Evolutionary conservation across 495 filamentous ascomycete species (phyloP), one percentile per base, ranked within the genome.

Genomic region (Talaromyces adpressus): DNA sequence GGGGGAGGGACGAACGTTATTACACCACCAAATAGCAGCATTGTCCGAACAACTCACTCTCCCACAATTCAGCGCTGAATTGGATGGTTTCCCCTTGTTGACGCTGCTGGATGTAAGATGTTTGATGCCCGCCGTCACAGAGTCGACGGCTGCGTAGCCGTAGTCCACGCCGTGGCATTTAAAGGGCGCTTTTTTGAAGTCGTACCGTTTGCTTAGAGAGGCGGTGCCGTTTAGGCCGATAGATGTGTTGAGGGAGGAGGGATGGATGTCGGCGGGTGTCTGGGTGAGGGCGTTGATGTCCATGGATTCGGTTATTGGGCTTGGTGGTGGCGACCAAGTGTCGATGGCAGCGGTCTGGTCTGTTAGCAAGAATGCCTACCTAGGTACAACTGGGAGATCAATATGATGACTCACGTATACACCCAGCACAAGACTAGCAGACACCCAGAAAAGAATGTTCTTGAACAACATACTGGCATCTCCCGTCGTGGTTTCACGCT

Each of bases 1-100:
- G 8, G 16, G 16, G 39, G 22, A 45, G 14, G 12, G 11, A 66
- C 63, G 23, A 14, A 64, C 63, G 20, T 64, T 41, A 27, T 65
- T 65, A 34, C 63, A 65, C 61, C 61, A 63, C 45, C 45, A 65
- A n/a, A 65, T 65, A 51, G 34, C 63, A 14, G 63, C 34, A 20
- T 65, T 57, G 4, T 39, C n/a, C 25, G 61, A 36, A 52, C 63
- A 65, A 47, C 30, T 47, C 7, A 65, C 59, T 6, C 61, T 16
- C 12, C 30, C 61, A 63, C 63, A 65, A n/a, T 41, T 29, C 27
- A 47, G 51, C 66, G 67, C 20, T 20, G 3, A 23, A 8, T 54
- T 54, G 18, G 25, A 23, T 23, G 51, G 51, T 29, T 54, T 54
- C 14, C 11, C 51, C 51, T 54, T 54, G 14, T 45, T 45, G n/a